Percentiles rank a stretch among this genome's conserved stretches.
phyloP scores from a whole-genome alignment of 2,329 filamentous ascomycete genomes.

The Ceratocystis alfenasii region DNA sequence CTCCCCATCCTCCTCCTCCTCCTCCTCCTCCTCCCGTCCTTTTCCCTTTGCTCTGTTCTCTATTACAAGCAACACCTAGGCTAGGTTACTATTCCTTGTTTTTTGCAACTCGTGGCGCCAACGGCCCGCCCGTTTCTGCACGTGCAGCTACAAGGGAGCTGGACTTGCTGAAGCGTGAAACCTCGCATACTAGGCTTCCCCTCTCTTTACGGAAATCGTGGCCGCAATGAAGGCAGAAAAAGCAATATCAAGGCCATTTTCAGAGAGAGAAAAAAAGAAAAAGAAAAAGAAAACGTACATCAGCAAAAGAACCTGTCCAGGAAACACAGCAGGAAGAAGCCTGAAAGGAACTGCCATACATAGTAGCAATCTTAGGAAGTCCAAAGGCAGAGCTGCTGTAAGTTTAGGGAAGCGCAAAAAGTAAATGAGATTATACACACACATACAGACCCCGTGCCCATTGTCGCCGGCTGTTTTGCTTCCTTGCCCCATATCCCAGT shows the following conservation, averaged over 20 bases:
- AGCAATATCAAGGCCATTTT: neutral
- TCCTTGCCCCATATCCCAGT: neutral
- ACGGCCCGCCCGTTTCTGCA: constrained; percentile 4
- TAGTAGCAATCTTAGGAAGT: too few relatives aligned
- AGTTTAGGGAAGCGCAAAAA: too few relatives aligned
- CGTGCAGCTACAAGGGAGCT: neutral
- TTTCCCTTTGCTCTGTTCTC: neutral
- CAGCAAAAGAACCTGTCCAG: neutral
- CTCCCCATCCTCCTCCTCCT: neutral
- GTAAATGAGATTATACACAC: too few relatives aligned
- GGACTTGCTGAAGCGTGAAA: constrained; percentile 5
- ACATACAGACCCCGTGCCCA: neutral
- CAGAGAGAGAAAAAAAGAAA: neutral
- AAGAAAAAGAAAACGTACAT: neutral
- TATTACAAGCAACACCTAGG: neutral
- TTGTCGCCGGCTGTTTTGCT: neutral
- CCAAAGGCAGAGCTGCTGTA: too few relatives aligned
- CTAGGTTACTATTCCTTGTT: neutral
- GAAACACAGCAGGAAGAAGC: neutral
- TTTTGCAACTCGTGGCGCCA: neutral
- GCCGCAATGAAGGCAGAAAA: neutral
- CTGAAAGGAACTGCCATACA: neutral
- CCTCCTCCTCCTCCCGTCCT: neutral
- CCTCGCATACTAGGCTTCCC: neutral
- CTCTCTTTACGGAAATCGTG: neutral